These are phyloP conservation scores for Trichoderma gamsii DNA, from an alignment of 495 filamentous ascomycete genomes.

Conservation along the genomic window DNA sequence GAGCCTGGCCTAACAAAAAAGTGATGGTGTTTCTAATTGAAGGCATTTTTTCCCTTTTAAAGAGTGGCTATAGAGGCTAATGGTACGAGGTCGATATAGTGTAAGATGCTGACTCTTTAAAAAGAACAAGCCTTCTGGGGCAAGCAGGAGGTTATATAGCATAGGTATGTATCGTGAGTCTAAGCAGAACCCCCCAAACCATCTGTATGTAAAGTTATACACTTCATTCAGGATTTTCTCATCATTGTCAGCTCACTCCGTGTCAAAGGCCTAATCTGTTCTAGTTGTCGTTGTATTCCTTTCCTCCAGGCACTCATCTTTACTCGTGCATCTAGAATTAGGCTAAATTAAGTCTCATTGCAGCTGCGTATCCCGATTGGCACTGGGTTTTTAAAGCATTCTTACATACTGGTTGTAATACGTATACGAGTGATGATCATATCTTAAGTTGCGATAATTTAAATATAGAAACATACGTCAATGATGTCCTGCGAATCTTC, in stretches of 20 bases:
- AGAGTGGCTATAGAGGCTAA: too few relatives aligned
- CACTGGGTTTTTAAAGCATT: not conserved
- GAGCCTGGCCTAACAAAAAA: not conserved
- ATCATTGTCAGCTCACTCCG: not conserved
- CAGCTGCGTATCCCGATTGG: not conserved
- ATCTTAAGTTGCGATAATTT: not conserved
- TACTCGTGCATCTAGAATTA: not conserved
- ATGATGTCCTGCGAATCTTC: not conserved
- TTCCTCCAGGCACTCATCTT: not conserved
- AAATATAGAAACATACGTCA: not conserved
- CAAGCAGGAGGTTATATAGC: not conserved
- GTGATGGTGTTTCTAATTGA: not conserved
- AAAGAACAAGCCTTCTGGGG: not conserved
- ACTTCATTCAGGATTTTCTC: not conserved
- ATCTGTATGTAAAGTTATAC: not conserved
- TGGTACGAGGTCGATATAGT: not conserved
- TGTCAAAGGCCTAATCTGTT: not conserved
- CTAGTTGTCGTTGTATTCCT: conserved; percentile 3
- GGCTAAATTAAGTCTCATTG: conserved; percentile 3
- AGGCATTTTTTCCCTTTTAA: not conserved
- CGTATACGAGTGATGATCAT: not conserved
- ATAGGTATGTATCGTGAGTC: too few relatives aligned
- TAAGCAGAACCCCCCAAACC: not conserved
- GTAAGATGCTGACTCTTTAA: not conserved
- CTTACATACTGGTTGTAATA: not conserved